Evolutionary conservation across 2,329 filamentous ascomycete genomes (phyloP), one percentile per base, ranked within the genome.

Genomic region (Calycina herbarum): DNA sequence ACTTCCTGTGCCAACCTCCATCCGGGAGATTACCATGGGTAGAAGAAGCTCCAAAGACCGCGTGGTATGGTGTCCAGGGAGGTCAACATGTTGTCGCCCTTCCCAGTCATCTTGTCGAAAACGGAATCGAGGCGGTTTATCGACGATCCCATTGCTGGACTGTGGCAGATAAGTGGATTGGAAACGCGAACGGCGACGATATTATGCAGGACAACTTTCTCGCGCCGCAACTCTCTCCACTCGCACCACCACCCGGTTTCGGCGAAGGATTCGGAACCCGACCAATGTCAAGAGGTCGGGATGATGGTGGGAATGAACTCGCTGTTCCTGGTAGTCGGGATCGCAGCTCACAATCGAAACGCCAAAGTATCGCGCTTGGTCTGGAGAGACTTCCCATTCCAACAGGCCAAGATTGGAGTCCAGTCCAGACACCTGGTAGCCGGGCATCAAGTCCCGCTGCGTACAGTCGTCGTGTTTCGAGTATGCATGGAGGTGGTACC

Each of bases 1-100:
- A 94, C 78, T 95, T 94, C 79, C 81, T 94, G 33, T 94, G 91
- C 76, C 84, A 92, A 74, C 86, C 90, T 3, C 89, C 91, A 0
- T 85, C 90, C 73, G 89, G 89, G 20, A 88, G 88, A 63, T 82
- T 87, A 0, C 91, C 92, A 0, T 95, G 92, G 92, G 82, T 88
- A 57, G 85, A 87, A 63, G 89, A 90, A 62, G 85, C 76, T 13
- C 72, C 68, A 45, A 84, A 85, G 71, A 88, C 87, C 79, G 86
- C 87, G 73, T 92, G 90, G 90, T 92, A 91, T 76, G 86, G 90
- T 69, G 86, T 91, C 5, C 88, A 90, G 2, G 92, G 90, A 45
- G 83, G 86, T 48, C 81, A 82, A 29, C 85, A 84, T 54, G 82
- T 89, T 8, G 87, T 90, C 54, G 84, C 79, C 67, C 76, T 90